A percentile compares a stretch with the other conserved stretches of the same genome.
Evolutionary conservation across 192 early-diverging fungal genomes (phyloP).

Genomic region (Oehlia diaphana): DNA sequence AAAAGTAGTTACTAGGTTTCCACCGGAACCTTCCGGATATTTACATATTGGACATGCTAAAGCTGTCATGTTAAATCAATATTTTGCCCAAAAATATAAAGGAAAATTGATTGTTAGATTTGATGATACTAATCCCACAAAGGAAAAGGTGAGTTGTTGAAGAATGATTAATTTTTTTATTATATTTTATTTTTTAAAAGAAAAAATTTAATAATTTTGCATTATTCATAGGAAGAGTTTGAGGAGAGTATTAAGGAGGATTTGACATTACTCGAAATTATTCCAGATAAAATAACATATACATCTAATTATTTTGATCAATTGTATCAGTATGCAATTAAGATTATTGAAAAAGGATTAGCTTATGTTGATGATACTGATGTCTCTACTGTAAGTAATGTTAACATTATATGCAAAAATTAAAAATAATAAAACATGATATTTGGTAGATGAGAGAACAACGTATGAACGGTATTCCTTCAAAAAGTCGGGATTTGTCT

Average conservation of each 20-base stretch:
- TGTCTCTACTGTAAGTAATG: slow-evolving; percentile 48
- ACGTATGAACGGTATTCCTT: slow-evolving; percentile 80
- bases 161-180: no score
- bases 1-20: slow-evolving; percentile 95
- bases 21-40: slow-evolving; percentile 98
- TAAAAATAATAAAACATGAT: neutral
- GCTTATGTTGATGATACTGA: slow-evolving; percentile 96
- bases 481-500: slow-evolving; percentile 77
- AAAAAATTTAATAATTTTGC: neutral
- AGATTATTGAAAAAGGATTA: slow-evolving; percentile 82
- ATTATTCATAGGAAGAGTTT: slow-evolving; percentile 65
- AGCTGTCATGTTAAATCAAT: slow-evolving; percentile 96
- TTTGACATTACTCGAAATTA: slow-evolving; percentile 83
- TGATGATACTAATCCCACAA: slow-evolving; percentile 97
- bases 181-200: neutral
- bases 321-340: slow-evolving; percentile 81
- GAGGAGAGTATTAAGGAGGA: slow-evolving; percentile 96
- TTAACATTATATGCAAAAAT: neutral
- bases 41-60: slow-evolving; percentile 99
- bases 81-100: slow-evolving; percentile 88
- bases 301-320: slow-evolving; percentile 93
- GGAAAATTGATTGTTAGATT: slow-evolving; percentile 96
- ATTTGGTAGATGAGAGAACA: slow-evolving; percentile 75
- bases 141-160: slow-evolving; percentile 71
- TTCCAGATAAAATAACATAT: slow-evolving; percentile 74